Evolutionary conservation across 2,329 filamentous ascomycete species (phyloP).

Genomic region (Hymenoscyphus linearis): DNA sequence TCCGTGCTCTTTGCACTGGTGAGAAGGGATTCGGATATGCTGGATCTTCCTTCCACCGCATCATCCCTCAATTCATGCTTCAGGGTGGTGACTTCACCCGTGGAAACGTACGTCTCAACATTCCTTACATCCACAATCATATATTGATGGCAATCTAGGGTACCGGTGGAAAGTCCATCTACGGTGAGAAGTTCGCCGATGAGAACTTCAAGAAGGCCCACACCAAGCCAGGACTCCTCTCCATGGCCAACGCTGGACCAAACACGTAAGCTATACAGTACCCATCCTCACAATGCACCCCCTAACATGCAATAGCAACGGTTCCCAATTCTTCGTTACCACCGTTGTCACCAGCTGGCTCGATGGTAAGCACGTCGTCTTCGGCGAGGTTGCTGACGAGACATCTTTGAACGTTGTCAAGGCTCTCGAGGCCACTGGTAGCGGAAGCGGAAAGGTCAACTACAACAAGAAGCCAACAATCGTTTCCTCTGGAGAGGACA

Average conservation of each 20-base stretch:
- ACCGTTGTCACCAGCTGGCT: slow-evolving; percentile 87
- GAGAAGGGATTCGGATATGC: slow-evolving; percentile 80
- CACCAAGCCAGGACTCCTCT: slow-evolving; percentile 70
- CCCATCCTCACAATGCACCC: slow-evolving; percentile 62
- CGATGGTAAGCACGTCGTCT: slow-evolving; percentile 79
- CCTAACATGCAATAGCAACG: slow-evolving; percentile 66
- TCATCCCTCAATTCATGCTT: slow-evolving; percentile 92
- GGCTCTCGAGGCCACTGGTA: slow-evolving; percentile 57
- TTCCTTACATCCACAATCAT: slow-evolving; percentile 25
- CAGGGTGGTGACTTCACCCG: slow-evolving; percentile 95
- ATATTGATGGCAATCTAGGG: slow-evolving; percentile 64
- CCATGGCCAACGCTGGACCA: slow-evolving; percentile 92
- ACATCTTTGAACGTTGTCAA: slow-evolving; percentile 47
- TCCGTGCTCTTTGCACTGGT: slow-evolving; percentile 82
- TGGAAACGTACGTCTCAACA: slow-evolving; percentile 63
- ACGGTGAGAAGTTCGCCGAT: slow-evolving; percentile 88
- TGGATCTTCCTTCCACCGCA: slow-evolving; percentile 82
- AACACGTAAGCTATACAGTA: slow-evolving; percentile 70
- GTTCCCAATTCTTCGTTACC: slow-evolving; percentile 96
- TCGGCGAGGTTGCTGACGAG: slow-evolving; percentile 60
- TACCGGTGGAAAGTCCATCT: slow-evolving; percentile 85
- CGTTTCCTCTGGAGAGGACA: slow-evolving; percentile 46
- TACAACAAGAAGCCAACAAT: slow-evolving; percentile 56
- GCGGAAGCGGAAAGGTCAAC: slow-evolving; percentile 48
- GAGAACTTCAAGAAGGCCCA: slow-evolving; percentile 85